Evolutionary conservation across 2,329 filamentous ascomycete species (phyloP).

Genomic region (Botrytis deweyae): DNA sequence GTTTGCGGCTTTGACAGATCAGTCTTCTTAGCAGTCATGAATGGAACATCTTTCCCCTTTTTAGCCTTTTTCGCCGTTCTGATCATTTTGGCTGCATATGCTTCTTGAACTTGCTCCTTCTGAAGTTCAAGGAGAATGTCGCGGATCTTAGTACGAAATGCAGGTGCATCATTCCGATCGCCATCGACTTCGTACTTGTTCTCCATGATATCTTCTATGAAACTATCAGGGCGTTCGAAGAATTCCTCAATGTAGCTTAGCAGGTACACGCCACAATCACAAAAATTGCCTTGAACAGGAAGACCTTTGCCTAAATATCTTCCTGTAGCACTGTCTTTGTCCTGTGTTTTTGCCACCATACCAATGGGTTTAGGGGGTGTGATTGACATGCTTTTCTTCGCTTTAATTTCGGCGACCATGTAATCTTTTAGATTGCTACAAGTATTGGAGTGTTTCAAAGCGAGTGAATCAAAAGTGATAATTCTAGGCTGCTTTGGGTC

Average conservation of each 20-base stretch:
- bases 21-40: not conserved
- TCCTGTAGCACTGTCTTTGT: not conserved
- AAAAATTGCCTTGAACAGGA: conserved; percentile 78
- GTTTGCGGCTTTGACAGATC: not conserved
- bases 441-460: conserved; percentile 60
- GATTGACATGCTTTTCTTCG: conserved; percentile 50
- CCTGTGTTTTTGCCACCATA: conserved; percentile 60
- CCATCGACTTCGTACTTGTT: conserved; percentile 57
- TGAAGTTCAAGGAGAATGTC: conserved; percentile 64
- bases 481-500: conserved; percentile 64
- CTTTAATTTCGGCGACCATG: conserved; percentile 67
- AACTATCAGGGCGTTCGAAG: conserved; percentile 68
- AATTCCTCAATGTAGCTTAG: conserved; percentile 84
- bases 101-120: conserved; percentile 46
- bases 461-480: conserved; percentile 85
- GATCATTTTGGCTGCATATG: not conserved
- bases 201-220: conserved; percentile 65
- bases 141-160: conserved; percentile 66
- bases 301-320: conserved; percentile 48
- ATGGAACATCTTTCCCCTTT: not conserved
- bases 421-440: conserved; percentile 73
- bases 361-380: conserved; percentile 42
- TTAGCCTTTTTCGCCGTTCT: not conserved
- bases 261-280: conserved; percentile 86
- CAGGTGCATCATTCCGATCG: conserved; percentile 48